Evolutionary conservation across 257 asterid genomes (phyloP), one percentile per base, ranked within the genome.

Genomic region (Mitragyna speciosa): DNA sequence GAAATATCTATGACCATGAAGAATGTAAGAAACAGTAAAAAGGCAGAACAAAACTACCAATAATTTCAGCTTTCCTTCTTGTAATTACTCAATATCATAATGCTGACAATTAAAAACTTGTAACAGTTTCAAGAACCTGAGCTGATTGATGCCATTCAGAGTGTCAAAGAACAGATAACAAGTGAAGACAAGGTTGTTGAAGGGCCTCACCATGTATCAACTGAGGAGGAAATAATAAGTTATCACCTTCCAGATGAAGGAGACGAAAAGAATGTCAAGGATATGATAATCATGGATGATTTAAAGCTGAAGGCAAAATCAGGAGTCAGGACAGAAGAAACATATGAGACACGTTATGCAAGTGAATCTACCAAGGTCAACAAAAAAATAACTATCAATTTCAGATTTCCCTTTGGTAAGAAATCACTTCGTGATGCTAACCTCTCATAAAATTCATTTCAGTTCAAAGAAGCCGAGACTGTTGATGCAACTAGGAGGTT

Each of bases 341-440:
- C 1, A 43, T 61, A 16, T n/a, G 67, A 61, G 67, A 56, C 3
- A 43, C 72, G 59, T 26, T 54, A 72, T 49, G 22, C 65, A 76
- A 68, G 43, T 72, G 82, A 81, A 73, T 77, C 66, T 51, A 56
- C 31, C 66, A 76, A 72, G 84, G 87, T 81, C 36, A 5, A 47
- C 80, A 63, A 76, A 20, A n/a, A 9, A 70, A 51, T 26, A 39
- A 66, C 58, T 56, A 16, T 48, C 22, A 56, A 20, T 54, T 11
- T 56, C 28, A 49, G 43, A 49, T 7, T 49, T 51, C 26, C 48
- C 45, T 64, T 76, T 12, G 26, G 28, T 47, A 61, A 76, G 24
- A 2, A 30, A 5, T 26, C 45, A 76, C 43, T 14, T 70, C 45
- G 8, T 33, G 24, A 54, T 78, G 33, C 82, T 41, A 28, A 78